phyloP scores from a whole-genome alignment of 2,329 filamentous ascomycete genomes.

The Amesomyces nigricolor region DNA sequence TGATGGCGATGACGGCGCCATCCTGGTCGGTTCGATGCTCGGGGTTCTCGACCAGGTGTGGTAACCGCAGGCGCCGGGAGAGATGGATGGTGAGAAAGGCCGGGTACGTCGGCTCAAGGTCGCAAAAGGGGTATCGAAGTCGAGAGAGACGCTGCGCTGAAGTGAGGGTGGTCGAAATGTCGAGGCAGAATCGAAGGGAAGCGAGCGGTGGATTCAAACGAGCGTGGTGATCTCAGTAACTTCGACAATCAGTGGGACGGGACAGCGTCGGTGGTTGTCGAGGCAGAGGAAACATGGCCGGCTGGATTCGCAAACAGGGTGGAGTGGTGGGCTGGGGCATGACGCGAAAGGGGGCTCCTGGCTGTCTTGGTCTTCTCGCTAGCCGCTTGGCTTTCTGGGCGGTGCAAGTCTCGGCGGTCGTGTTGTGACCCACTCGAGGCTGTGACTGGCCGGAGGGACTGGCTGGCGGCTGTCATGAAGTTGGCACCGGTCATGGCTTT shows the following conservation, averaged over 20 bases:
- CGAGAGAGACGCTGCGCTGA: neutral
- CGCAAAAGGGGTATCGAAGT: neutral
- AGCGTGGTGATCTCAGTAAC: slow-evolving; percentile 18
- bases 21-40: slow-evolving; percentile 2
- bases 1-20: slow-evolving; percentile 11
- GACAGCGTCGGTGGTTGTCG: neutral
- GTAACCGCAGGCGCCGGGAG: neutral
- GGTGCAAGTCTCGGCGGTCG: slow-evolving; percentile 7
- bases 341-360: slow-evolving; percentile 19
- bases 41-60: neutral
- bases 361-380: slow-evolving; percentile 15
- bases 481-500: slow-evolving; percentile 8
- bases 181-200: slow-evolving; percentile 5
- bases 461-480: neutral
- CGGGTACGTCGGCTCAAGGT: neutral
- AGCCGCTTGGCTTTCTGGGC: slow-evolving; percentile 20
- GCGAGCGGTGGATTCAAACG: slow-evolving; percentile 15
- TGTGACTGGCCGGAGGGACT: neutral
- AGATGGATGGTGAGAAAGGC: neutral
- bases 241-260: slow-evolving; percentile 6
- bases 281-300: slow-evolving; percentile 15
- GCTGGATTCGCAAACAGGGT: slow-evolving; percentile 4
- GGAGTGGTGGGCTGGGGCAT: slow-evolving; percentile 11
- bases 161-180: neutral
- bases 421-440: neutral